Percentiles rank a stretch among this genome's conserved stretches.
These are phyloP conservation scores for Aspergillus olivimuriae DNA, from an alignment of 495 filamentous ascomycete genomes.

Conservation along the genomic window DNA sequence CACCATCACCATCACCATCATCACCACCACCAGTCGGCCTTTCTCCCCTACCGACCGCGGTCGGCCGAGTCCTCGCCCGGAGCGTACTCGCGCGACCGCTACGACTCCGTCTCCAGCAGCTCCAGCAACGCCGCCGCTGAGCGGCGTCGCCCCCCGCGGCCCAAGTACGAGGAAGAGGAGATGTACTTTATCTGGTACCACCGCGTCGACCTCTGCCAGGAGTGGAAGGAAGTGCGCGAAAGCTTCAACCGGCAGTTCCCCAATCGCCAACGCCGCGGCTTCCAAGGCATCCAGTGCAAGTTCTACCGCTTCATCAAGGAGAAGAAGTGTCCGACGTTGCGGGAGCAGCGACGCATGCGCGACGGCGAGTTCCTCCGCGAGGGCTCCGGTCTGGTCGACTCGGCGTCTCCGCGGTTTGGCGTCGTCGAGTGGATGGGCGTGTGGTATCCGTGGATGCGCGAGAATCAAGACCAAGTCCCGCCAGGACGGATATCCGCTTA, in stretches of 20 bases:
- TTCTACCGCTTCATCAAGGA: conserved; percentile 49
- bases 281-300: conserved; percentile 50
- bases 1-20: conserved; percentile 26
- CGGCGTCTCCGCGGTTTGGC: conserved; percentile 22
- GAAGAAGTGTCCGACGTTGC: conserved; percentile 40
- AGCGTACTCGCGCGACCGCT: conserved; percentile 34
- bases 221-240: conserved; percentile 46
- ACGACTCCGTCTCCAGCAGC: conserved; percentile 38
- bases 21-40: conserved; percentile 23
- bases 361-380: conserved; percentile 40
- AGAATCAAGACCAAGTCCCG: conserved; percentile 18
- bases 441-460: conserved; percentile 42
- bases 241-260: conserved; percentile 45
- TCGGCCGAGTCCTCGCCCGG: conserved; percentile 31
- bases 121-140: conserved; percentile 27
- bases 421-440: conserved; percentile 35
- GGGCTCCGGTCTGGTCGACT: conserved; percentile 12
- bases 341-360: conserved; percentile 39
- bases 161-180: conserved; percentile 47
- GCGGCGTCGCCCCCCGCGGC: conserved; percentile 39
- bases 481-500: conserved; percentile 7
- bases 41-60: conserved; percentile 16
- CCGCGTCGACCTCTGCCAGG: conserved; percentile 45
- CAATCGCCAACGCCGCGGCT: conserved; percentile 34
- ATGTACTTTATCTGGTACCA: conserved; percentile 53